Evolutionary conservation across 768 basidiomycete species (phyloP), one percentile per base, ranked within the genome.

Genomic region (Termitomyces titanicus): DNA sequence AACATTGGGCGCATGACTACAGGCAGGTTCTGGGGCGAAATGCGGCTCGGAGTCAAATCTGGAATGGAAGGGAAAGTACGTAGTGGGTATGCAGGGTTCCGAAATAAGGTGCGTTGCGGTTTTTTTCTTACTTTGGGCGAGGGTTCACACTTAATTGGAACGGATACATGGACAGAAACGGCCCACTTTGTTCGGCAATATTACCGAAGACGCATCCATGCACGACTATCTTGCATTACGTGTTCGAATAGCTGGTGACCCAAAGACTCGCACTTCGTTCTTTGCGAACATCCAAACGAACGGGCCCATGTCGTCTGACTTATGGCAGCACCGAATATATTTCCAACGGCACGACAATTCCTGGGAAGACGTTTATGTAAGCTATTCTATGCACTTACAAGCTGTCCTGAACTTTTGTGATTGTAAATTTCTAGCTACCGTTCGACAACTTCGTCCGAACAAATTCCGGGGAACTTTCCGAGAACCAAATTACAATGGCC

Each of bases 251-350:
- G 80, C 80, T 24, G 95, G 94, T 3, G 84, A 92, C 59, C 83
- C 85, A 20, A 78, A 82, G 38, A 89, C 89, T 39, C 82, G 85
- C 58, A 84, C 83, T 61, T 86, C 90, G n/a, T 98, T 94, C 76
- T 95, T 89, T 61, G 88, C 93, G 46, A 98, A 98, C 71, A 74
- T 98, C 44, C 94, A 97, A 68, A 96, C 94, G 2, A 89, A 93
- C 49, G 89, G 90, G 0, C 79, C 83, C 42, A 77, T 90, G 47
- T 80, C 84, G 47, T 88, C 85, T 35, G 93, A 96, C 67, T 74
- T 98, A n/a, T 98, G 91, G 87, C 96, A 97, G 66, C 94, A 98
- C 62, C 81, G 92, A 33, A 75, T 98, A n/a, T 91, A 82, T 70
- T 89, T 94, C 67, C 75, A 79, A 47, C 79, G 81, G 52, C 72